Percentiles rank a stretch among this genome's conserved stretches.
Evolutionary conservation across 306 rosid genomes (phyloP).

Genomic region (Luffa aegyptiaca): DNA sequence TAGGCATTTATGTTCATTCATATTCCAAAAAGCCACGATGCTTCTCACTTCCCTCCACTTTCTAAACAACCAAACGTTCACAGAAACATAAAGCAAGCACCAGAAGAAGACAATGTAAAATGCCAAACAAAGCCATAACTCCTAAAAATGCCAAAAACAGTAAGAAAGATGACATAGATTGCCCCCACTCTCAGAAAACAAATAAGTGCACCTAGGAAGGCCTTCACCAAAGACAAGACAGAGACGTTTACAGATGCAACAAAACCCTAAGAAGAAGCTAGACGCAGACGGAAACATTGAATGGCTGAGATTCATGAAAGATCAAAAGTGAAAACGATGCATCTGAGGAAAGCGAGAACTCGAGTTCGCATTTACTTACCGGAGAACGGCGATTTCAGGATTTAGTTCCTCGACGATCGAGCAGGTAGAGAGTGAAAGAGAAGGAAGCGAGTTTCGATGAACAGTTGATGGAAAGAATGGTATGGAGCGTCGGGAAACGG

Average conservation of each 20-base stretch:
- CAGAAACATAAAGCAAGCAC: not conserved
- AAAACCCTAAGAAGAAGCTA: not conserved
- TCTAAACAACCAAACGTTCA: not conserved
- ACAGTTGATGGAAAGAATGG: not conserved
- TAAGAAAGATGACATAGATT: not conserved
- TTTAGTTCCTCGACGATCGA: not conserved
- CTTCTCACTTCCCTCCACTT: not conserved
- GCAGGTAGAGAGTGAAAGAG: not conserved
- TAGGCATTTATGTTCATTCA: not conserved
- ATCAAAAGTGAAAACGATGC: not conserved
- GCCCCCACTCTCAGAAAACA: not conserved
- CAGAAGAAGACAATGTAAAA: not conserved
- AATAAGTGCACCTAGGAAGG: not conserved
- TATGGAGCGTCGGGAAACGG: not conserved
- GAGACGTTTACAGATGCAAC: not conserved
- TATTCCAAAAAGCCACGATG: not conserved
- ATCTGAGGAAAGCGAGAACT: not conserved
- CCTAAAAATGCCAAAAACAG: not conserved
- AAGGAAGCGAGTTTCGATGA: not conserved
- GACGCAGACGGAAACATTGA: not conserved
- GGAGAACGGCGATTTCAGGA: not conserved
- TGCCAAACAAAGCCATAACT: not conserved
- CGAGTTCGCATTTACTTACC: not conserved
- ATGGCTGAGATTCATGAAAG: not conserved
- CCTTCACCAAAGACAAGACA: not conserved